phyloP scores from a whole-genome alignment of 306 rosid species.

The Cyclanthera cordifolia region DNA sequence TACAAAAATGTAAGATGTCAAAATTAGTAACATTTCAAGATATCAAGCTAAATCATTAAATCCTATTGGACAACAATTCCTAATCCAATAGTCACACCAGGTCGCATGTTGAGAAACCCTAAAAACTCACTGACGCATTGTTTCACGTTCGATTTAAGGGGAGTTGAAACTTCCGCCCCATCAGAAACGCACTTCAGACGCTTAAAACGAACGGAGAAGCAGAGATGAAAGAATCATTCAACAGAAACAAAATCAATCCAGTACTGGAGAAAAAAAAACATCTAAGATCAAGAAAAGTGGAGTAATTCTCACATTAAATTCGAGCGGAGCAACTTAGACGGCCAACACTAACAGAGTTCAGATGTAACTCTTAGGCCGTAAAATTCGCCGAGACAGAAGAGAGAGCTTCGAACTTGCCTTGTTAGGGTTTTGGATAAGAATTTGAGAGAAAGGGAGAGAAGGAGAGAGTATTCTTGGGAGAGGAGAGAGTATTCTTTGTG shows the following conservation, averaged over 20 bases:
- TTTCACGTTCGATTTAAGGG: background rate
- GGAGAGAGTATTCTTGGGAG: slow-evolving; percentile 2
- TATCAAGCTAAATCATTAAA: background rate
- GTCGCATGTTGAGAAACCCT: background rate
- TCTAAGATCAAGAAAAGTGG: background rate
- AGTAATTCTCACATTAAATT: slow-evolving; percentile 3
- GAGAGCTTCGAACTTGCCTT: slow-evolving; percentile 10
- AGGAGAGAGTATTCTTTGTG: background rate
- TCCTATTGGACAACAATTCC: background rate
- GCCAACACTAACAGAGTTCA: background rate
- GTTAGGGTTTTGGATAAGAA: background rate
- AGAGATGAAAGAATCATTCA: background rate
- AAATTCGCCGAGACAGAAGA: background rate
- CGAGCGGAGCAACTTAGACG: background rate
- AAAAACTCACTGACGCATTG: background rate
- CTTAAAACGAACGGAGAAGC: background rate
- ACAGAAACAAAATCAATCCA: background rate
- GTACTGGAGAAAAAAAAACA: background rate
- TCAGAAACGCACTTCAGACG: background rate
- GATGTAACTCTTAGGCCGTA: background rate
- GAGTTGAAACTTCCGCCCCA: background rate
- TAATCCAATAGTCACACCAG: background rate
- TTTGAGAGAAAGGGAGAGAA: background rate
- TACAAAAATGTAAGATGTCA: background rate
- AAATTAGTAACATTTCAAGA: background rate